These are phyloP conservation scores for Lactifluus volemus DNA, from an alignment of 768 basidiomycete species.

Conservation along the genomic window DNA sequence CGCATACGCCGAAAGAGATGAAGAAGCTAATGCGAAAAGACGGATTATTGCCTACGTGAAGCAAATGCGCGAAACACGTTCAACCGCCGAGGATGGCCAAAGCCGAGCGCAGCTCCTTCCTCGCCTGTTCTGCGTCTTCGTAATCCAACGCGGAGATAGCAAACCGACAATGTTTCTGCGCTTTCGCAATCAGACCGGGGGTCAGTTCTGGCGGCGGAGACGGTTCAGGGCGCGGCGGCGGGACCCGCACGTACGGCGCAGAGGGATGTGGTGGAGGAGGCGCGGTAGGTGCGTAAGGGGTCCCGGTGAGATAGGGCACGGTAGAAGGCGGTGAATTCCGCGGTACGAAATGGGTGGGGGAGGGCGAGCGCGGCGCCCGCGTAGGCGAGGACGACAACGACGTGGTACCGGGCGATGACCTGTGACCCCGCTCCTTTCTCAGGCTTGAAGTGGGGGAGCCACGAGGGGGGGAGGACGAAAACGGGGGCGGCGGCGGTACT, in stretches of 20 bases:
- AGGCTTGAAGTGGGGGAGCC: not conserved
- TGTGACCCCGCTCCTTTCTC: not conserved
- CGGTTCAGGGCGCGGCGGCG: slow-evolving; percentile 13
- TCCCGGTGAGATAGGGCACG: not conserved
- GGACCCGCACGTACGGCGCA: slow-evolving; percentile 7
- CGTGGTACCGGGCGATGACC: not conserved
- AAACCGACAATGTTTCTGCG: slow-evolving; percentile 87
- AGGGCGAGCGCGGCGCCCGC: not conserved
- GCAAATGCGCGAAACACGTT: not conserved
- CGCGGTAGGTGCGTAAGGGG: slow-evolving; percentile 2
- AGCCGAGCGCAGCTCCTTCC: slow-evolving; percentile 72
- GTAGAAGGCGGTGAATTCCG: slow-evolving; percentile 12
- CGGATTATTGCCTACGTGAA: too few species aligned
- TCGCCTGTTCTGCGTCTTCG: slow-evolving; percentile 84
- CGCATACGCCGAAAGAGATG: not conserved
- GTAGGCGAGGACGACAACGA: not conserved
- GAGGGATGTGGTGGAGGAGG: slow-evolving; percentile 19
- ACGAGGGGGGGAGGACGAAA: not conserved
- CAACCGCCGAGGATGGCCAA: slow-evolving; percentile 55
- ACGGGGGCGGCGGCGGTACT: not conserved
- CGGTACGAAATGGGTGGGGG: slow-evolving; percentile 14
- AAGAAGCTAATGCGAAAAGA: too few species aligned
- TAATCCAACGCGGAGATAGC: slow-evolving; percentile 95
- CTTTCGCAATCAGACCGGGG: slow-evolving; percentile 55
- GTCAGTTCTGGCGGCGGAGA: slow-evolving; percentile 41